Percentiles rank a stretch among this genome's conserved stretches.
These are phyloP conservation scores for Psidium friedrichsthalianum DNA, from an alignment of 345 rosid genomes.

Conservation along the genomic window DNA sequence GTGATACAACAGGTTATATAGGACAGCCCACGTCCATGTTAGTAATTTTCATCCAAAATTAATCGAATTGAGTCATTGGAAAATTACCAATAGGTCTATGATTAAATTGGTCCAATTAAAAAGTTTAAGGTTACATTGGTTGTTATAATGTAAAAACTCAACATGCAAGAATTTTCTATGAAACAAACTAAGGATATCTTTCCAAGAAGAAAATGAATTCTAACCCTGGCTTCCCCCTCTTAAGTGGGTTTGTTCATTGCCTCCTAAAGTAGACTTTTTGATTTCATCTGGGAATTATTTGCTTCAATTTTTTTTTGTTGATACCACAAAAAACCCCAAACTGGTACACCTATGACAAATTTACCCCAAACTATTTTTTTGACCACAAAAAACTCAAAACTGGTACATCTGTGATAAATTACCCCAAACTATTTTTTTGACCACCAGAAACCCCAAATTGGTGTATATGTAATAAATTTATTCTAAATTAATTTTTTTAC, in stretches of 20 bases:
- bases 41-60: not conserved
- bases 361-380: too few relatives aligned
- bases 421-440: too few relatives aligned
- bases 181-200: not conserved
- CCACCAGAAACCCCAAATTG: too few relatives aligned
- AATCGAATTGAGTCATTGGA: not conserved
- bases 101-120: not conserved
- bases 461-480: too few relatives aligned
- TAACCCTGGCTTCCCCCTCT: not conserved
- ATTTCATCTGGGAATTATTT: not conserved
- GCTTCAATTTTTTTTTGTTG: not conserved
- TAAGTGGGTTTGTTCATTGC: not conserved
- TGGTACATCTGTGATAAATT: too few relatives aligned
- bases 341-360: too few relatives aligned
- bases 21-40: rapidly evolving
- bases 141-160: not conserved
- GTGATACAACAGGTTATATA: rapidly evolving
- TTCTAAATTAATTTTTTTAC: too few relatives aligned
- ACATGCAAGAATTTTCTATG: not conserved
- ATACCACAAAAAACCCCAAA: too few relatives aligned
- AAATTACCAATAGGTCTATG: not conserved
- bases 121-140: rapidly evolving
- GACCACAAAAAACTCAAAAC: too few relatives aligned
- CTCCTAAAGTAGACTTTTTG: not conserved
- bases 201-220: not conserved